Percentiles rank a stretch among this genome's conserved stretches.
Conservation (phyloP, 2,329 filamentous ascomycete species). For the Cadophora malorum region DNA sequence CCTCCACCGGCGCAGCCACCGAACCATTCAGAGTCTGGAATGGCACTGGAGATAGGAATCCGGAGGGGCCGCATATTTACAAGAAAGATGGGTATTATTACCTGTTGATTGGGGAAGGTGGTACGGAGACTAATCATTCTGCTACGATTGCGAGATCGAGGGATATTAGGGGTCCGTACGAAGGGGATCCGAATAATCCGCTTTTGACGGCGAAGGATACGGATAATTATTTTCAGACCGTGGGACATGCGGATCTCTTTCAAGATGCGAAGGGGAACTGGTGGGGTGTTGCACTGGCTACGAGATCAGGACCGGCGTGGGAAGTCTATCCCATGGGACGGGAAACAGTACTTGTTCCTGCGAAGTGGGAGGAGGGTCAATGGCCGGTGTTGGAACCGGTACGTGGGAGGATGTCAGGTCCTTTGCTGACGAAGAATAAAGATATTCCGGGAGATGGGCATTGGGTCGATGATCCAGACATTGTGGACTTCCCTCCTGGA, state of each 20-base stretch:
- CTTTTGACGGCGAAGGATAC: background rate
- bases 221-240: conserved; percentile 49
- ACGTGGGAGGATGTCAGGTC: too few species aligned
- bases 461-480: too few species aligned
- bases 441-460: too few species aligned
- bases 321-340: conserved; percentile 59
- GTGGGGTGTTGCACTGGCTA: conserved; percentile 57
- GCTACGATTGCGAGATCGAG: conserved; percentile 62
- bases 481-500: too few species aligned
- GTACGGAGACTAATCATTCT: conserved; percentile 66
- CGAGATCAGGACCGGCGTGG: conserved; percentile 47
- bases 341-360: conserved; percentile 50
- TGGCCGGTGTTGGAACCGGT: background rate
- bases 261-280: conserved; percentile 56
- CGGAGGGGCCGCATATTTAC: conserved; percentile 64
- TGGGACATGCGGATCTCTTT: conserved; percentile 62
- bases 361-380: background rate
- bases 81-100: conserved; percentile 66
- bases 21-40: background rate
- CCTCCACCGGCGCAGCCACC: background rate
- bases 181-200: conserved; percentile 39
- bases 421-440: too few species aligned
- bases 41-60: background rate
- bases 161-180: conserved; percentile 66
- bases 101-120: conserved; percentile 64